Base-by-base conservation (phyloP, 352 stramenopile genomes). In the Discostella stelligera region DNA sequence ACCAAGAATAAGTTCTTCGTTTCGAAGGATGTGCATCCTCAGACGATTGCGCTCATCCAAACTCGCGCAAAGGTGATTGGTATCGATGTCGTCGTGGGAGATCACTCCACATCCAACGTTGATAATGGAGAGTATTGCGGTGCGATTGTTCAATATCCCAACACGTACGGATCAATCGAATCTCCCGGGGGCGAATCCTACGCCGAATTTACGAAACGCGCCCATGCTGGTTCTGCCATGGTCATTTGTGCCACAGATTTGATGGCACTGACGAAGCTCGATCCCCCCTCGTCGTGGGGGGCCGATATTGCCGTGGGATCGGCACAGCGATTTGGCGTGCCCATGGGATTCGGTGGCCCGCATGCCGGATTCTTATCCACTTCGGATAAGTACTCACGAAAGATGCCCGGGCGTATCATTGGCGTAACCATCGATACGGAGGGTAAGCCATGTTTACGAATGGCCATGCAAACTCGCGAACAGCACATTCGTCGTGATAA, bases 391-490 rank as follows among this genome's bases (percentile, higher is more conserved):
- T 97, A 98, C 87, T 94, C 96, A 62, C 95, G 97, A 59, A 98
- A 98, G 83, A 97, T 99, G 89, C 96, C 97, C 10, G 97, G 96
- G 13, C 92, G 97, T 61, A 98, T 99, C 79, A 99, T 99, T 74
- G 97, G 97, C 59, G 97, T 99, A 10, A 98, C 96, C 7, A 93
- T 98, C 55, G 97, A 99, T 83, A 93, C 94, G 13, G 85, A 94
- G n/a, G 96, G 96, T 27, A 97, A 98, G 70, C 95, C 91, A 0
- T 96, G 94, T 44, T 87, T 99, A 50, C 94, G 97, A 25, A 99
- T 99, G 96, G 97, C 97, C 18, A 98, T 99, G 96, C 97, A 99
- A 90, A 99, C 97, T 7, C 94, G 97, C 66, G 97, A 99, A 79
- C 90, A 94, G 66, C 96, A 98, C 87, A 99, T 99, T 84, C 94